phyloP scores from a whole-genome alignment of 2,329 filamentous ascomycete genomes.

The Fusarium sp. region DNA sequence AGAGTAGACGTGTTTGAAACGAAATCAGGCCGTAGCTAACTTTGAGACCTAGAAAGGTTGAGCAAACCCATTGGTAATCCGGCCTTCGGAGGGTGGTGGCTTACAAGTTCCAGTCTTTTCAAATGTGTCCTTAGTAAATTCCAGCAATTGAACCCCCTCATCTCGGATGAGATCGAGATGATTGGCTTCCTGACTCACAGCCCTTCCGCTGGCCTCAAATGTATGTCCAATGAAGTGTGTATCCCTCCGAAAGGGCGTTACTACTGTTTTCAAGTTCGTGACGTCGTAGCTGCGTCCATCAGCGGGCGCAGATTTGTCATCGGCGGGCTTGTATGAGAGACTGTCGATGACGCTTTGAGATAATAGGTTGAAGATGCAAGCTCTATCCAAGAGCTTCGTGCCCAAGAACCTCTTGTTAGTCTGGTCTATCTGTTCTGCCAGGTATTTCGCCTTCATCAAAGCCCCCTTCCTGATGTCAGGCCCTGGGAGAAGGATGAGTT shows the following conservation, averaged over 20 bases:
- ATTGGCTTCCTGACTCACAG: too few species aligned
- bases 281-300: too few species aligned
- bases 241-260: neutral
- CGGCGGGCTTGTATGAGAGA: rapidly evolving
- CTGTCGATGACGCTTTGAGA: too few species aligned
- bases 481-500: neutral
- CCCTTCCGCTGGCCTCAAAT: neutral
- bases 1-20: neutral
- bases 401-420: neutral
- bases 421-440: neutral
- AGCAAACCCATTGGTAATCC: too few species aligned
- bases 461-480: neutral
- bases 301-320: too few species aligned
- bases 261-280: too few species aligned
- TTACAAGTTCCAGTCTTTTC: too few species aligned
- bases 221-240: neutral
- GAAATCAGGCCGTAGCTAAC: neutral
- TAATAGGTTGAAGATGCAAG: neutral
- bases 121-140: too few species aligned
- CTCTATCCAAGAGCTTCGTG: neutral
- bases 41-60: neutral
- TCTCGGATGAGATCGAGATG: neutral
- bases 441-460: neutral
- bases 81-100: too few species aligned
- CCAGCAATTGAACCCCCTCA: too few species aligned